phyloP scores from a whole-genome alignment of 805 yeast genomes.

The Cyberlindnera xylosilytica region DNA sequence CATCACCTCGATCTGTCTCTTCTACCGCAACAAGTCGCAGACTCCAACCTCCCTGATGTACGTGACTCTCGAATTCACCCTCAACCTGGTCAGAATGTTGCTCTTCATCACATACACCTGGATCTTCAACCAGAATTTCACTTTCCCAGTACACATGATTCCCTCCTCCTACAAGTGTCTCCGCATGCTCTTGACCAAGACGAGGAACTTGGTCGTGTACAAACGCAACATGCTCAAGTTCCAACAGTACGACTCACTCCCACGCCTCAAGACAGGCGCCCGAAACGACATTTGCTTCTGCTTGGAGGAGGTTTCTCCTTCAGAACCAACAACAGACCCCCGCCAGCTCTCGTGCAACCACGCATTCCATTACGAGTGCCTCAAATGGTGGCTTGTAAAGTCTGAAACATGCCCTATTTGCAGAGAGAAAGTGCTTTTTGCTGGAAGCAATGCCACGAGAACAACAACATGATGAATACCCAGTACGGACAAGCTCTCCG shows the following conservation, averaged over 20 bases:
- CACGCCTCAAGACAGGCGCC: neutral
- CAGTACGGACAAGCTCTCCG: no score
- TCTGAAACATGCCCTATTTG: constrained; percentile 25
- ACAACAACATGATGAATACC: no score
- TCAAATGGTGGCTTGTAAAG: constrained; percentile 25
- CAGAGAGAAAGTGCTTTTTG: constrained; percentile 11
- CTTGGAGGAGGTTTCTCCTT: constrained; percentile 8
- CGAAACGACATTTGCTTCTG: constrained; percentile 21
- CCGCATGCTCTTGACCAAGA: constrained; percentile 19
- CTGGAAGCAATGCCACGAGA: no score
- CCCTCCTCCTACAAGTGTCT: constrained; percentile 21
- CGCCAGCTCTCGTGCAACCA: constrained; percentile 13
- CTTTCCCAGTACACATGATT: constrained; percentile 14
- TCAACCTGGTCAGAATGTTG: constrained; percentile 14
- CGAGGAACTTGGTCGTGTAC: constrained; percentile 16
- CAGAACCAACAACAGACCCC: no score
- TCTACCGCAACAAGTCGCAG: constrained; percentile 1
- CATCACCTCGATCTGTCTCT: constrained; percentile 1
- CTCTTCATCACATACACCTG: constrained; percentile 16
- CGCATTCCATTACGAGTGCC: constrained; percentile 23
- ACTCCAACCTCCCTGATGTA: constrained; percentile 3
- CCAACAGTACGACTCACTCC: constrained; percentile 4
- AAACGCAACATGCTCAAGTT: constrained; percentile 12
- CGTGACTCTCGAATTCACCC: constrained; percentile 8
- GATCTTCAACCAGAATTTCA: constrained; percentile 14